Evolutionary conservation across 495 filamentous ascomycete genomes (phyloP), one percentile per base, ranked within the genome.

Genomic region (Rostrohypoxylon terebratum): DNA sequence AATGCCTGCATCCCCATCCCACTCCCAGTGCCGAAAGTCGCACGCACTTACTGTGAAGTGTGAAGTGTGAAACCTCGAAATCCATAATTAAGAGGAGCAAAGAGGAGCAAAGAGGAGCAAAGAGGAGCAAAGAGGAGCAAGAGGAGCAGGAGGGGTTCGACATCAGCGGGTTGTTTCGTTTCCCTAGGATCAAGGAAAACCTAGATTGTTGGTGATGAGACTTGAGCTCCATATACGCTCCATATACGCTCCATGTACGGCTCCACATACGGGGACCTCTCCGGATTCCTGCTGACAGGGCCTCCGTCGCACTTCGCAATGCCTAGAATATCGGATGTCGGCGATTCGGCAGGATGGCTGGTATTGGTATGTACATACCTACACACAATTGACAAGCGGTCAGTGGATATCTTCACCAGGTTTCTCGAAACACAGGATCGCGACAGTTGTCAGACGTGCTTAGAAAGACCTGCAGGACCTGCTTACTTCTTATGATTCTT

Each of bases 371-470:
- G n/a, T n/a, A n/a, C n/a, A n/a, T n/a, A n/a, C n/a, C n/a, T n/a
- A n/a, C n/a, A n/a, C n/a, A n/a, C 34, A 53, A 34, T 63, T 14
- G 55, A 55, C n/a, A 33, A 54, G 62, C 62, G 62, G 58, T 55
- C 40, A 62, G 38, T 36, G 58, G 31, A 55, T 16, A 31, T 48
- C 25, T 21, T 58, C 23, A 13, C 48, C 13, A 45, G 42, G 42
- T 33, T 45, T 5, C 28, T 60, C 36, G 31, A 38, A 5, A 45
- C 34, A n/a, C n/a, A 38, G 14, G 36, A 14, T 38, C 14, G 38
- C 28, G 2, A 54, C 28, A 54, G 47, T 50, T 31, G 10, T 25
- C 51, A 18, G 28, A 20, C 44, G 54, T 50, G 42, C 59, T 31
- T 18, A n/a, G 31, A 42, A 25, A 38, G 9, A 9, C 23, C 21